Evolutionary conservation across 306 rosid species (phyloP).

Genomic region (Castanea mollissima): DNA sequence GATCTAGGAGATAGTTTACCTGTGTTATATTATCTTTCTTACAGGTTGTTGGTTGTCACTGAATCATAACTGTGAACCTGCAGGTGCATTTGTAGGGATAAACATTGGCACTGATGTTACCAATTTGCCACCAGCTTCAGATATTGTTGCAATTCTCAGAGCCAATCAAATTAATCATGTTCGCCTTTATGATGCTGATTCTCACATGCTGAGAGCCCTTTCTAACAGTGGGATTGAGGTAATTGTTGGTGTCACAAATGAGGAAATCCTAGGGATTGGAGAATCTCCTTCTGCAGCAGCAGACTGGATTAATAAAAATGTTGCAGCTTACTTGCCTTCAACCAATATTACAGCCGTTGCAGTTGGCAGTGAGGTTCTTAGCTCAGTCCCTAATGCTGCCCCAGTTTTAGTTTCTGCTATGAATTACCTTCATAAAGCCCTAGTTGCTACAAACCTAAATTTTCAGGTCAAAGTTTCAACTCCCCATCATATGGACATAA

Average conservation of each 20-base stretch:
- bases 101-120: constrained; percentile 78
- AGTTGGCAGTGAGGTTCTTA: constrained; percentile 89
- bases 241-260: constrained; percentile 69
- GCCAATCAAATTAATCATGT: constrained; percentile 70
- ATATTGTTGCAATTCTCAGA: constrained; percentile 62
- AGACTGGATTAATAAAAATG: constrained; percentile 78
- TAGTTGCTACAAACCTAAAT: constrained; percentile 79
- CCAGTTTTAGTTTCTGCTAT: constrained; percentile 78
- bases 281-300: constrained; percentile 75
- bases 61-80: constrained; percentile 29
- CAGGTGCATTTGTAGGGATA: constrained; percentile 89
- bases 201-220: constrained; percentile 73
- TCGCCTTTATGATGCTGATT: constrained; percentile 72
- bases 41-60: constrained; percentile 19
- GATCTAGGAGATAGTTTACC: constrained; percentile 10
- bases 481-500: constrained; percentile 78
- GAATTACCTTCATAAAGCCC: constrained; percentile 73
- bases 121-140: constrained; percentile 64
- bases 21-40: background rate
- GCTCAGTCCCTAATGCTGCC: constrained; percentile 64
- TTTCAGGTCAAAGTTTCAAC: constrained; percentile 73
- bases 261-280: constrained; percentile 73
- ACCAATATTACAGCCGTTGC: constrained; percentile 86
- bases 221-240: constrained; percentile 71
- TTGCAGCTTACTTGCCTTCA: constrained; percentile 72